Evolutionary conservation across 345 rosid species (phyloP).

Genomic region (Carallia brachiata): DNA sequence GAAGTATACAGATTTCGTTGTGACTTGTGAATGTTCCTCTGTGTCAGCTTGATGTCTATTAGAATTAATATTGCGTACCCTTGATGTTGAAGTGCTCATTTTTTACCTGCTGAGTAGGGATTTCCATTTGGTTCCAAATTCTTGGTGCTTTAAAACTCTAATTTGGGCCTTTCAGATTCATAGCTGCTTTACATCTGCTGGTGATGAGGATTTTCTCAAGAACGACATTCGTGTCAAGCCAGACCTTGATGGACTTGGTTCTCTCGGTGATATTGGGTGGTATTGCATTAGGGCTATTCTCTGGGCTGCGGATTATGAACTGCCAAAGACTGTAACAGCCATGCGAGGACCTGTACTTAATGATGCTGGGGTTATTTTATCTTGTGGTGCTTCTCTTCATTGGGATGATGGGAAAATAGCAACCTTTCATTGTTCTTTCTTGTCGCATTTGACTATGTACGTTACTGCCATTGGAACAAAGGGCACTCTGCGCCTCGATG

Average conservation of each 20-base stretch:
- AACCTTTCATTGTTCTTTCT: conserved; percentile 70
- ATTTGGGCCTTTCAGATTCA: conserved; percentile 44
- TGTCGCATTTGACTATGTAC: conserved; percentile 69
- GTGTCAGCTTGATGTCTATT: no score
- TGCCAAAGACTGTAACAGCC: conserved; percentile 59
- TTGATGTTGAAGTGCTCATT: background rate
- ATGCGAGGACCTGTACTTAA: conserved; percentile 46
- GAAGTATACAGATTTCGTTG: no score
- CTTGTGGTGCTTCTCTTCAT: conserved; percentile 62
- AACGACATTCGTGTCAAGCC: conserved; percentile 80
- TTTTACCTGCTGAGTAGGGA: background rate
- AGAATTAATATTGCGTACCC: background rate
- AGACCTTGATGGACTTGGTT: conserved; percentile 77
- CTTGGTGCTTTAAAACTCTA: background rate
- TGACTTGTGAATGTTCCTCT: no score
- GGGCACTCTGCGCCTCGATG: conserved; percentile 61
- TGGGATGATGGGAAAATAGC: conserved; percentile 70
- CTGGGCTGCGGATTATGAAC: conserved; percentile 54
- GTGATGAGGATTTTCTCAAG: conserved; percentile 46
- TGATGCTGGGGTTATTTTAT: conserved; percentile 59
- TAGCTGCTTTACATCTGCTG: conserved; percentile 55
- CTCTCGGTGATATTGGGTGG: conserved; percentile 95
- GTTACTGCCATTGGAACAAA: conserved; percentile 66
- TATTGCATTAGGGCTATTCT: conserved; percentile 59
- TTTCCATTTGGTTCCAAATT: background rate